These are phyloP conservation scores for Harringtonia lauricola DNA, from an alignment of 2,329 filamentous ascomycete genomes.

Conservation along the genomic window DNA sequence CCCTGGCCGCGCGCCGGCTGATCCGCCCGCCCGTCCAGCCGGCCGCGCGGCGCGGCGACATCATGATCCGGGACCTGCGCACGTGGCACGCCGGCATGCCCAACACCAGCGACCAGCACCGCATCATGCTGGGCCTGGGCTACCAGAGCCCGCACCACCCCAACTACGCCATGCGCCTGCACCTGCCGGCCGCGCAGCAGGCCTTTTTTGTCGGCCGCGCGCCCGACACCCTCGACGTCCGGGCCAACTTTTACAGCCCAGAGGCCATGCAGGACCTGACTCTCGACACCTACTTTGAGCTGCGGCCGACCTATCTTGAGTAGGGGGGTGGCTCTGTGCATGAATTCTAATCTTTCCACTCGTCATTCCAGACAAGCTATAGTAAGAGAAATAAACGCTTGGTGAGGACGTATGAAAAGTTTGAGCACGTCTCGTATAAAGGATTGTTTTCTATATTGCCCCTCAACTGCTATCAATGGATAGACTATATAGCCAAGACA, in stretches of 20 bases:
- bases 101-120: constrained; percentile 35
- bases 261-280: constrained; percentile 7
- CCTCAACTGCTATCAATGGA: no score
- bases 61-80: constrained; percentile 47
- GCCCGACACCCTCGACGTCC: constrained; percentile 9
- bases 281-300: constrained; percentile 9
- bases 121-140: constrained; percentile 40
- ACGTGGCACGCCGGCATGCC: constrained; percentile 57
- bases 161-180: constrained; percentile 12
- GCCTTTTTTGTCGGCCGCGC: constrained; percentile 11
- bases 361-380: no score
- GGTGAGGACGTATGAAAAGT: no score
- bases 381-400: no score
- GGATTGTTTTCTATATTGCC: no score
- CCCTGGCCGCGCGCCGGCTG: constrained; percentile 1
- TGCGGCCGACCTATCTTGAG: constrained; percentile 8
- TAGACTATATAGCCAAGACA: no score
- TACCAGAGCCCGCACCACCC: constrained; percentile 13
- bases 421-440: no score
- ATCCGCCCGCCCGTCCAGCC: constrained; percentile 7
- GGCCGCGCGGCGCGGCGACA: constrained; percentile 2
- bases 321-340: neutral
- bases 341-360: no score
- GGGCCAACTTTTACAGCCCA: constrained; percentile 11
- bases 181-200: constrained; percentile 10